Percentiles rank a stretch among this genome's conserved stretches.
Evolutionary conservation across 257 asterid species (phyloP).

Genomic region (Coffea canephora): DNA sequence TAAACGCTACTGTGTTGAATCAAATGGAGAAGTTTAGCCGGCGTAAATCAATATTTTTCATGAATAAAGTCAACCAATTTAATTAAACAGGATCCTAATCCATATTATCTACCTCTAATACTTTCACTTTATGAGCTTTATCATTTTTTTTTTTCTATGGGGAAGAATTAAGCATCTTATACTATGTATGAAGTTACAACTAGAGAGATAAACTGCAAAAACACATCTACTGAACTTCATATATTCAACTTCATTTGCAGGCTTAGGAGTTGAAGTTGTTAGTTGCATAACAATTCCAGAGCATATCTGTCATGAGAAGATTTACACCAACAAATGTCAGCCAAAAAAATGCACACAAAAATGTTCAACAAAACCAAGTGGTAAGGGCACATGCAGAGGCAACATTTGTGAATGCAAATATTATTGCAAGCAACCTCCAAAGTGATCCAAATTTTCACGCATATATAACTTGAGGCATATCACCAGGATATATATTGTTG

Average conservation of each 20-base stretch:
- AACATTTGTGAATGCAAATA: constrained; percentile 1
- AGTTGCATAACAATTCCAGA: background rate
- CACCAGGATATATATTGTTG: no score
- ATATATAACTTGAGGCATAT: no score
- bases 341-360: background rate
- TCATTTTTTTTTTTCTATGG: background rate
- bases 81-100: background rate
- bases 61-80: background rate
- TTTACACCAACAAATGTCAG: background rate
- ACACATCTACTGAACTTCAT: background rate
- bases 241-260: background rate
- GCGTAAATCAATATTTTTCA: no score
- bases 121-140: no score
- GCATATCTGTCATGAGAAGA: background rate
- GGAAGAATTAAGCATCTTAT: background rate
- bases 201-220: background rate
- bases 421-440: constrained; percentile 2
- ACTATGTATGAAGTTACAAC: no score
- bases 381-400: background rate
- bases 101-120: background rate
- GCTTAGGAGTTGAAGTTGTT: background rate
- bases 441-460: background rate
- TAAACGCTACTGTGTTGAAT: no score
- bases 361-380: constrained; percentile 1
- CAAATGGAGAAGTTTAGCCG: no score